Evolutionary conservation across 306 rosid species (phyloP).

Genomic region (Castanopsis chinensis): DNA sequence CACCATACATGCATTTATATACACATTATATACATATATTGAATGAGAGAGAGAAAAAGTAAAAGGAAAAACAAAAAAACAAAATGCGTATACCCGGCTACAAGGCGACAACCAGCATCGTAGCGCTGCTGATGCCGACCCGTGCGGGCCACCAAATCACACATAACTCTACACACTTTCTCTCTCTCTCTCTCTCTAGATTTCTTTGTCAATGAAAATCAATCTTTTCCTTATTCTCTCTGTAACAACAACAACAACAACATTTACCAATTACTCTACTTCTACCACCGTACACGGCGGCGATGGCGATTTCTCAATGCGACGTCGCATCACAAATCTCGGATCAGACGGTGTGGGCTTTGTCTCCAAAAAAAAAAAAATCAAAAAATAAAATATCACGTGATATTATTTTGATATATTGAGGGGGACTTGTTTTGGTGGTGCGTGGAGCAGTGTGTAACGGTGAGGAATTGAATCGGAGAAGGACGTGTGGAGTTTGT

Average conservation of each 20-base stretch:
- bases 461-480: background rate
- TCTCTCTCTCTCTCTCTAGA: background rate
- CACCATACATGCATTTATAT: background rate
- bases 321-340: no score
- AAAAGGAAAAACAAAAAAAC: no score
- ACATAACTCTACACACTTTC: background rate
- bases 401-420: background rate
- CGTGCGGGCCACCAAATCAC: conserved; percentile 13
- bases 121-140: conserved; percentile 7
- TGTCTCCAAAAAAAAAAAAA: no score
- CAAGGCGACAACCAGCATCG: conserved; percentile 10
- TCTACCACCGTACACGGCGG: background rate
- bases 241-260: background rate
- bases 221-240: background rate
- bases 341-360: no score
- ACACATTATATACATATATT: background rate
- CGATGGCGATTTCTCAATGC: background rate
- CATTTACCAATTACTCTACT: no score
- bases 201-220: background rate
- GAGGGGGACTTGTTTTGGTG: background rate
- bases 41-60: background rate
- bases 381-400: background rate
- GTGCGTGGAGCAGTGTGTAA: no score
- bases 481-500: background rate
- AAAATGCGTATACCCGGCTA: background rate